phyloP scores from a whole-genome alignment of 208 protist species.

The Acanthamoeba royreba region DNA sequence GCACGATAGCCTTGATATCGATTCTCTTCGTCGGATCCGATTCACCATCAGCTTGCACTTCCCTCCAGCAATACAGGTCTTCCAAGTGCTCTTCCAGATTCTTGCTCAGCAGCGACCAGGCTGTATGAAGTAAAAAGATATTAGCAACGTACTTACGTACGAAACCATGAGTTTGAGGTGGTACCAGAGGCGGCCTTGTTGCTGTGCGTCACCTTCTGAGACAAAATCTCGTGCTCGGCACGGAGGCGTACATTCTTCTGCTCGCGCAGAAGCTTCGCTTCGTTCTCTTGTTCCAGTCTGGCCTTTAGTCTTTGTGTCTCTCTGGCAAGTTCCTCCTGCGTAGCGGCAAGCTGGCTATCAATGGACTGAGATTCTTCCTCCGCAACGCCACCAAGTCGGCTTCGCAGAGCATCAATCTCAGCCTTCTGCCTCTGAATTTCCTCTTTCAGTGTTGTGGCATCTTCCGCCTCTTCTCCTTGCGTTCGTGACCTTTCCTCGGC shows the following conservation, averaged over 20 bases:
- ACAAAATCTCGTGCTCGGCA: neutral
- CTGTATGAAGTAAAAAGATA: neutral
- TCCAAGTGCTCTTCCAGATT: constrained; percentile 29
- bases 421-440: neutral
- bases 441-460: neutral
- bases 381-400: neutral
- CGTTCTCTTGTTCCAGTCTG: neutral
- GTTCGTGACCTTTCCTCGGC: neutral
- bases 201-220: neutral
- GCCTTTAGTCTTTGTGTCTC: neutral
- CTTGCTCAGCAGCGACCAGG: neutral
- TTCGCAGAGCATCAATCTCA: neutral
- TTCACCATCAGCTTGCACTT: neutral
- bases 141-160: neutral
- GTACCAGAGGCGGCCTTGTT: neutral
- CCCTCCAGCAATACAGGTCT: neutral
- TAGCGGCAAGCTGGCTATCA: neutral
- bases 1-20: neutral
- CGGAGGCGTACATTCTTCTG: neutral
- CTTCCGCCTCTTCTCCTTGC: neutral
- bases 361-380: neutral
- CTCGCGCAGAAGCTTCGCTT: neutral
- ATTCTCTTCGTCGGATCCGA: neutral
- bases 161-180: neutral
- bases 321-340: neutral